Conservation (phyloP, 331 rosid genomes). For the Quercus phellos region DNA sequence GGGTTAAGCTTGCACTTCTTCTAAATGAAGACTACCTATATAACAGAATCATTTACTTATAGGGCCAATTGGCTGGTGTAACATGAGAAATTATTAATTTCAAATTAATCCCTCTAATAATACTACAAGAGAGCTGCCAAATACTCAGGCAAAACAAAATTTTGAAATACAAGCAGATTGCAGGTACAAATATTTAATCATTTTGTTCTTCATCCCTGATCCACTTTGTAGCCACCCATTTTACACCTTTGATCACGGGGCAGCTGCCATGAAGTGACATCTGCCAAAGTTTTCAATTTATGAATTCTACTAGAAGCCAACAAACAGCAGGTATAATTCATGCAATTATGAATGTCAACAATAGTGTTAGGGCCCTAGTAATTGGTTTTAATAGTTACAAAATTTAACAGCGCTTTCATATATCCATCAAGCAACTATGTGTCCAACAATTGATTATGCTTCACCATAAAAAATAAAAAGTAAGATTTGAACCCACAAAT, state of each 20-base stretch:
- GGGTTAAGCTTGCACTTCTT: too few relatives aligned
- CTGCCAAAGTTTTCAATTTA: constrained; percentile 41
- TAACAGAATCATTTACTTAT: too few relatives aligned
- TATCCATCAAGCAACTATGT: too few relatives aligned
- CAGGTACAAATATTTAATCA: constrained; percentile 18
- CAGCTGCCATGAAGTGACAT: constrained; percentile 87
- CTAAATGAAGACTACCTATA: too few relatives aligned
- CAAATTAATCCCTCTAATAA: too few relatives aligned
- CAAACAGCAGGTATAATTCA: neutral
- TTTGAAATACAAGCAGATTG: neutral
- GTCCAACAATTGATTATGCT: too few relatives aligned
- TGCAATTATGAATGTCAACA: neutral
- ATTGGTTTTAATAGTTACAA: too few relatives aligned
- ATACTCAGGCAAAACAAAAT: neutral
- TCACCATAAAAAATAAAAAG: too few relatives aligned
- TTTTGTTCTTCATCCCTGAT: constrained; percentile 54
- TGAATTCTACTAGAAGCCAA: constrained; percentile 4
- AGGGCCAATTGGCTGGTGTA: neutral
- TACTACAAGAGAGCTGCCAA: too few relatives aligned
- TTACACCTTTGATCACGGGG: constrained; percentile 74
- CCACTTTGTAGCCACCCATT: constrained; percentile 98
- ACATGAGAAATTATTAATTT: neutral
- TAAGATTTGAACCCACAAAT: too few relatives aligned
- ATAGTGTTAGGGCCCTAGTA: neutral
- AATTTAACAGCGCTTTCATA: too few relatives aligned